phyloP scores from a whole-genome alignment of 805 yeast species.

The Metschnikowia colocasiae region DNA sequence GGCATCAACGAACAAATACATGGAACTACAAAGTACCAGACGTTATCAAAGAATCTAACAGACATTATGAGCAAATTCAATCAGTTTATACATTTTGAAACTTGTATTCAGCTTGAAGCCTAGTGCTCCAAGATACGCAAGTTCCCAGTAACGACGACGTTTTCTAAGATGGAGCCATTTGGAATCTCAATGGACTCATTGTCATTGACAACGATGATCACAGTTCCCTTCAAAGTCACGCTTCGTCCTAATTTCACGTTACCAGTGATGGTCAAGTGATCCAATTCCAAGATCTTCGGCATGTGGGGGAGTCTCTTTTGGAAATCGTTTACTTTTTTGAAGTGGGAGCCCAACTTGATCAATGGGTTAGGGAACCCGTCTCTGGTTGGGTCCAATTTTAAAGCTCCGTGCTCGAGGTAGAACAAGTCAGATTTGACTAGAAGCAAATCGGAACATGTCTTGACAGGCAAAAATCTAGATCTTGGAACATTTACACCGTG shows the following conservation, averaged over 20 bases:
- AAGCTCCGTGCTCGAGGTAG: slow-evolving; percentile 85
- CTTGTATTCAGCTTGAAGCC: neutral
- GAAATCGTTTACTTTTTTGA: slow-evolving; percentile 92
- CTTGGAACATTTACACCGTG: slow-evolving; percentile 99
- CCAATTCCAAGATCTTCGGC: slow-evolving; percentile 94
- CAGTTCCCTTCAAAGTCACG: slow-evolving; percentile 93
- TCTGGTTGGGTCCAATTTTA: slow-evolving; percentile 77
- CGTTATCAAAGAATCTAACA: too few relatives aligned
- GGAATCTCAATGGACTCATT: slow-evolving; percentile 97
- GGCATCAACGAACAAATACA: too few relatives aligned
- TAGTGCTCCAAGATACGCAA: slow-evolving; percentile 90
- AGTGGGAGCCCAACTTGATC: slow-evolving; percentile 93
- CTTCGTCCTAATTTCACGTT: slow-evolving; percentile 87
- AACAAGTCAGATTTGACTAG: slow-evolving; percentile 94
- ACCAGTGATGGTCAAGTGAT: slow-evolving; percentile 96
- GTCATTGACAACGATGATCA: slow-evolving; percentile 94
- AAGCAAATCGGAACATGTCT: slow-evolving; percentile 91
- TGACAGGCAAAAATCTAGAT: slow-evolving; percentile 95
- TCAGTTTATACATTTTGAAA: neutral
- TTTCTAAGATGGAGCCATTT: slow-evolving; percentile 90
- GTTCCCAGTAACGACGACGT: slow-evolving; percentile 96
- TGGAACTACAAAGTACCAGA: too few relatives aligned
- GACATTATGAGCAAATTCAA: neutral
- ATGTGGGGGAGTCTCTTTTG: slow-evolving; percentile 87
- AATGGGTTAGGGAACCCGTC: slow-evolving; percentile 90